Evolutionary conservation across 1,284 basidiomycete genomes (phyloP).

Genomic region (Anthracocystis panici-leucophaei): DNA sequence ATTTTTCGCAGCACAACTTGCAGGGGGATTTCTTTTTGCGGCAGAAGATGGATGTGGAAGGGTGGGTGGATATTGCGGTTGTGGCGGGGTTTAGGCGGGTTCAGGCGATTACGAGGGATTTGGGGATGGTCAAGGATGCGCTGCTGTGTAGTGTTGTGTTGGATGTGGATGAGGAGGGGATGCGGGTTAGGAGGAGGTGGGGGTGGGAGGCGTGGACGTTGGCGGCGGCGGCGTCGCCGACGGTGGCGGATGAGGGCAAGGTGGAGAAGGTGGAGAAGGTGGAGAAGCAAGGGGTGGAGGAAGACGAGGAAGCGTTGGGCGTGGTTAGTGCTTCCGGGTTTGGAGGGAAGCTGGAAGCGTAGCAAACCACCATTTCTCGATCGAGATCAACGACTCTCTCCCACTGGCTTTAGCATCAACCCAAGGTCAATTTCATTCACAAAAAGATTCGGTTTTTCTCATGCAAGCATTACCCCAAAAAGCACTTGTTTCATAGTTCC

Average conservation of each 20-base stretch:
- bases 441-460: background rate
- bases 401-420: too few relatives aligned
- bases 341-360: slow-evolving; percentile 21
- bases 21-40: slow-evolving; percentile 63
- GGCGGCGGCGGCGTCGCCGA: background rate
- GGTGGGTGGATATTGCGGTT: slow-evolving; percentile 58
- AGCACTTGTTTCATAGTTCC: too few relatives aligned
- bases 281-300: background rate
- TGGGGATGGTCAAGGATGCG: slow-evolving; percentile 43
- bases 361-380: background rate
- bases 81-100: slow-evolving; percentile 62
- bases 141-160: slow-evolving; percentile 45
- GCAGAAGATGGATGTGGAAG: slow-evolving; percentile 59
- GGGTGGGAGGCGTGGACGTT: slow-evolving; percentile 55
- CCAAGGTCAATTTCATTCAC: too few relatives aligned
- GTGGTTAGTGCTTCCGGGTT: slow-evolving; percentile 38
- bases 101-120: slow-evolving; percentile 31
- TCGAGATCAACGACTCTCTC: too few relatives aligned
- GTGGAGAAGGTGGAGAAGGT: background rate
- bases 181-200: slow-evolving; percentile 44
- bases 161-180: slow-evolving; percentile 45
- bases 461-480: background rate
- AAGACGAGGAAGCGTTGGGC: slow-evolving; percentile 30
- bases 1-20: slow-evolving; percentile 64
- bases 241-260: background rate